These are phyloP conservation scores for Cercospora sp. DNA, from an alignment of 2,329 filamentous ascomycete genomes.

Conservation along the genomic window DNA sequence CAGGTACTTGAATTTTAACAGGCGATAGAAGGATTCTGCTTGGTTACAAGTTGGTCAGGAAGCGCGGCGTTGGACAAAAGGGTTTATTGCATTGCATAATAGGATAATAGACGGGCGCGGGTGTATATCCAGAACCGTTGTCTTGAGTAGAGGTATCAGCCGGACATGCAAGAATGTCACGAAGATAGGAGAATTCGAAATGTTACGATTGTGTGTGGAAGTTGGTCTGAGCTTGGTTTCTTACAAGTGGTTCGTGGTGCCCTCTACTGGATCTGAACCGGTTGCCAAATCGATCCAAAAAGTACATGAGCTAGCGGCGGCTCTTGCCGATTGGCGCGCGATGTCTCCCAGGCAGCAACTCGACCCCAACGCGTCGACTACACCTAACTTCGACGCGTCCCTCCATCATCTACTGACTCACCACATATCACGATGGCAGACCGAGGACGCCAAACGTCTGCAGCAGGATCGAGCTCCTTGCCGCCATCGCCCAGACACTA, in stretches of 20 bases:
- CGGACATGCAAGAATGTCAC: neutral
- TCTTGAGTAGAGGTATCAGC: neutral
- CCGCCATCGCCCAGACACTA: neutral
- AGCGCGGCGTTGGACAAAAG: slow-evolving; percentile 5
- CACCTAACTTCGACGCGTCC: neutral
- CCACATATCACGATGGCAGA: neutral
- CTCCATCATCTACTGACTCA: neutral
- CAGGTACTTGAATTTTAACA: slow-evolving; percentile 51
- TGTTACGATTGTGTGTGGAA: neutral
- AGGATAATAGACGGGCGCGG: neutral
- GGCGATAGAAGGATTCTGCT: slow-evolving; percentile 27
- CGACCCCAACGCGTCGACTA: neutral
- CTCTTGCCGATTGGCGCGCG: neutral
- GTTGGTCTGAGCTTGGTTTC: neutral
- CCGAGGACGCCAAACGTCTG: neutral
- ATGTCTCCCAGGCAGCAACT: neutral
- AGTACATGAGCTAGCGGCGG: slow-evolving; percentile 6
- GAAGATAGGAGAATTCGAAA: neutral
- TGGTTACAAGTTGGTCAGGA: neutral
- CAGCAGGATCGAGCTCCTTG: neutral
- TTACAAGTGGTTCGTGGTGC: neutral
- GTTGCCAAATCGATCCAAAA: neutral
- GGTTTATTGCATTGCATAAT: neutral
- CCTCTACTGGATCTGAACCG: neutral
- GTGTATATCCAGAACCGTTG: neutral